phyloP scores from a whole-genome alignment of 2,329 filamentous ascomycete species.

The Aspergillus persii region DNA sequence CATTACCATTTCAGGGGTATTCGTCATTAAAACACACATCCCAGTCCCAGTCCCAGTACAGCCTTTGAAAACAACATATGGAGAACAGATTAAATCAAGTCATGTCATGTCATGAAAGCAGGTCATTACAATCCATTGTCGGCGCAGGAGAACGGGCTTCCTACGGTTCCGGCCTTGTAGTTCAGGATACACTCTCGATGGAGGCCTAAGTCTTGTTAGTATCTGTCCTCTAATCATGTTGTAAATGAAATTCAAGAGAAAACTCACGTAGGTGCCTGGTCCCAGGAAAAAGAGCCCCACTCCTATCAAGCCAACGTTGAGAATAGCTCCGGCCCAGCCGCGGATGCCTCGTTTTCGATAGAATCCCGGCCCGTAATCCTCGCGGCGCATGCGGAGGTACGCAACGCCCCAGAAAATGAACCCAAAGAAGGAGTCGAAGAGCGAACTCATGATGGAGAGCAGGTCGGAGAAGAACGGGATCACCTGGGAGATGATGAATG shows the following conservation, averaged over 20 bases:
- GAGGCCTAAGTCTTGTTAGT: conserved; percentile 34
- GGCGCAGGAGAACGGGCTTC: conserved; percentile 71
- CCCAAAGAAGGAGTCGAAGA: conserved; percentile 77
- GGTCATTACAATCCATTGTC: conserved; percentile 40
- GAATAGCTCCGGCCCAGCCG: conserved; percentile 42
- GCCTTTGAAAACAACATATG: neutral
- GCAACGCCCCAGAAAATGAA: conserved; percentile 77
- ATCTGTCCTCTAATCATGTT: conserved; percentile 38
- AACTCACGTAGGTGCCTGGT: conserved; percentile 70
- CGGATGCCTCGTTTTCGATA: conserved; percentile 42
- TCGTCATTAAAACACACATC: neutral
- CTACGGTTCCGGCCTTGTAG: conserved; percentile 63
- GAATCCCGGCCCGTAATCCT: conserved; percentile 40
- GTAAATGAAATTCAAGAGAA: neutral
- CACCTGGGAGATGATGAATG: conserved; percentile 87
- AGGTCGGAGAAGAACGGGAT: conserved; percentile 88
- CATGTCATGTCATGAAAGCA: conserved; percentile 2
- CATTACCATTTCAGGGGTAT: neutral
- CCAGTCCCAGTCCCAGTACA: neutral
- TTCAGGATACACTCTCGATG: conserved; percentile 58
- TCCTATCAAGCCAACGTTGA: conserved; percentile 72
- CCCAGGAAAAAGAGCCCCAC: conserved; percentile 79
- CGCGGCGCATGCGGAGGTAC: conserved; percentile 45
- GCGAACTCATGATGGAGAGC: conserved; percentile 58
- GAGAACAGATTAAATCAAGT: conserved; percentile 7